Evolutionary conservation across 352 stramenopile genomes (phyloP).

Genomic region (Globisporangium cystogenes): DNA sequence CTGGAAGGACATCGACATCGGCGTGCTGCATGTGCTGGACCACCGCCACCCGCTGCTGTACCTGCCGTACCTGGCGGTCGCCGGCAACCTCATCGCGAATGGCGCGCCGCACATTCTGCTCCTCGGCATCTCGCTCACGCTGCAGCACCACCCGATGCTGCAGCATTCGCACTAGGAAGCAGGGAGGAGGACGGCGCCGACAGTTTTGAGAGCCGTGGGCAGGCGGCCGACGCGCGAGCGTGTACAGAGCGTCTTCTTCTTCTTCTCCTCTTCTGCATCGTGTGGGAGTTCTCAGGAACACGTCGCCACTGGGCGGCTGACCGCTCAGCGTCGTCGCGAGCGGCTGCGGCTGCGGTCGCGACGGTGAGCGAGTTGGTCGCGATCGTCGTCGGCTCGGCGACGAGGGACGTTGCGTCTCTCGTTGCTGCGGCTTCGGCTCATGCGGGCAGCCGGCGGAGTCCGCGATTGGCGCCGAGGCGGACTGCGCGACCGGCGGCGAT

Average conservation of each 20-base stretch:
- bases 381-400: no score
- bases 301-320: no score
- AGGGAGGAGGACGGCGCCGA: neutral
- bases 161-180: conserved; percentile 30
- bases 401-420: no score
- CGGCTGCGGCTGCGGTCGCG: no score
- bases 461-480: neutral
- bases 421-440: no score
- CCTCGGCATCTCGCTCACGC: conserved; percentile 44
- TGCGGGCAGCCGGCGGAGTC: no score
- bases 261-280: no score
- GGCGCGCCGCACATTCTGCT: conserved; percentile 65
- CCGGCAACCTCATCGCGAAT: conserved; percentile 66
- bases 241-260: no score
- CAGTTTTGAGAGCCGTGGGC: neutral
- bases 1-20: conserved; percentile 76
- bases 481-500: neutral
- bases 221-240: no score
- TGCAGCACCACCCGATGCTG: conserved; percentile 46
- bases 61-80: conserved; percentile 58
- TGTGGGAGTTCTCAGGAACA: no score
- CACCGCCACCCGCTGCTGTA: conserved; percentile 62
- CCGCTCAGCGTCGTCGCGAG: no score
- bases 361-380: no score
- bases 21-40: conserved; percentile 69